Conservation (phyloP, 257 asterid genomes). For the Nemophila menziesii region DNA sequence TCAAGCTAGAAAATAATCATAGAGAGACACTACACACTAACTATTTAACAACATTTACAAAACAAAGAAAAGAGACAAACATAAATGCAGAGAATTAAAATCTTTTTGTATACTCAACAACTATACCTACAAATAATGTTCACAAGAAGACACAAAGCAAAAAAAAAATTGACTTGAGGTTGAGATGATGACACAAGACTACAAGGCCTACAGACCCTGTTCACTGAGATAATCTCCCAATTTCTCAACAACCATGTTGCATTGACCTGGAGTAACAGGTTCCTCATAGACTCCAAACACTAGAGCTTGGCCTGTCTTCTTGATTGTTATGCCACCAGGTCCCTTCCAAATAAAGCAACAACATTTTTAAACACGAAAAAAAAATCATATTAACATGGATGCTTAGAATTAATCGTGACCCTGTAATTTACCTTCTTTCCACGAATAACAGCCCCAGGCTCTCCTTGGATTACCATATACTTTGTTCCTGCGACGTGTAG, state of each 20-base stretch:
- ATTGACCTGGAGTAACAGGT: constrained; percentile 55
- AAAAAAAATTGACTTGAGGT: too few relatives aligned
- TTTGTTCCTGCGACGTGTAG: constrained; percentile 30
- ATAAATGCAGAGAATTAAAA: too few relatives aligned
- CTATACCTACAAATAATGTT: too few relatives aligned
- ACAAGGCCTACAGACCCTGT: constrained; percentile 28
- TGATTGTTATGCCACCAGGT: constrained; percentile 40
- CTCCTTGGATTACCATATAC: constrained; percentile 38
- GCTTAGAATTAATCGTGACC: too few relatives aligned
- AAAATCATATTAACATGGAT: too few relatives aligned
- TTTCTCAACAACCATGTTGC: constrained; percentile 56
- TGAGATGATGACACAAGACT: too few relatives aligned
- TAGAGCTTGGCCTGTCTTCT: constrained; percentile 42
- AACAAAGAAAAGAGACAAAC: too few relatives aligned
- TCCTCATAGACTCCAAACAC: constrained; percentile 47
- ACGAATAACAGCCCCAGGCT: constrained; percentile 27
- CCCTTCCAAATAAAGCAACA: constrained; percentile 29
- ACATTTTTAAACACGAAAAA: background rate
- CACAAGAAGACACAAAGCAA: too few relatives aligned
- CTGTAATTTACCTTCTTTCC: constrained; percentile 27
- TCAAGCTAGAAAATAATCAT: too few relatives aligned
- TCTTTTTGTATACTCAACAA: too few relatives aligned
- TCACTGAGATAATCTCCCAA: constrained; percentile 51
- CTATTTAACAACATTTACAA: too few relatives aligned
- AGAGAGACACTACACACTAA: too few relatives aligned